A percentile compares a stretch with the other conserved stretches of the same genome.
Evolutionary conservation across 768 basidiomycete genomes (phyloP).

Genomic region (Leccinum aurantiacum): DNA sequence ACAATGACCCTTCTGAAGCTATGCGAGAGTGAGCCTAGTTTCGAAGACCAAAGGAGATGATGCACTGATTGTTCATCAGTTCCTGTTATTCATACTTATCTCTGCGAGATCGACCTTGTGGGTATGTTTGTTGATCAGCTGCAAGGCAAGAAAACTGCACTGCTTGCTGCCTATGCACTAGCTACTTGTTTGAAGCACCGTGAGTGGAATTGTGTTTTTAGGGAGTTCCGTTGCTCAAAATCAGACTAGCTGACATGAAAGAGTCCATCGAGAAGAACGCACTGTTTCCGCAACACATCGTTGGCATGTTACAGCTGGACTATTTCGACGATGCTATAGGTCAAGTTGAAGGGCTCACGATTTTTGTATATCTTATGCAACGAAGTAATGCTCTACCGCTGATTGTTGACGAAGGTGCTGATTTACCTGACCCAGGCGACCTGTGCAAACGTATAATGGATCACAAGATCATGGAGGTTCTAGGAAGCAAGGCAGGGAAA

Average conservation of each 20-base stretch:
- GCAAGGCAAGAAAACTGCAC: slow-evolving; percentile 12
- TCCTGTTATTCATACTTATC: neutral
- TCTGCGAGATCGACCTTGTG: slow-evolving; percentile 8
- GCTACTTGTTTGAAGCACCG: slow-evolving; percentile 14
- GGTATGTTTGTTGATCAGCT: slow-evolving; percentile 19
- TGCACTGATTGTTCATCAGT: slow-evolving; percentile 12
- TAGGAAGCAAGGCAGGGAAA: slow-evolving; percentile 17
- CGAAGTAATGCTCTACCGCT: slow-evolving; percentile 8
- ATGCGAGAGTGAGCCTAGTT: slow-evolving; percentile 16
- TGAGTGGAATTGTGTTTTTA: neutral
- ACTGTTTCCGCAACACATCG: slow-evolving; percentile 8
- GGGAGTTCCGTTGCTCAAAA: neutral
- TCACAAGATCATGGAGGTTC: slow-evolving; percentile 17
- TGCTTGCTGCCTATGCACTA: slow-evolving; percentile 26
- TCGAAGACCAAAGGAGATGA: neutral
- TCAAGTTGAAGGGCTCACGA: slow-evolving; percentile 24
- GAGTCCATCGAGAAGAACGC: slow-evolving; percentile 3
- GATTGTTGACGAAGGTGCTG: neutral
- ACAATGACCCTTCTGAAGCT: slow-evolving; percentile 26
- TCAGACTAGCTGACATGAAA: slow-evolving; percentile 15
- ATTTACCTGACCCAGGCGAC: slow-evolving; percentile 8
- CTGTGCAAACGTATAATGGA: slow-evolving; percentile 11
- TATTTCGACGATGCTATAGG: slow-evolving; percentile 28
- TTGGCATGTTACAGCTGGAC: slow-evolving; percentile 22
- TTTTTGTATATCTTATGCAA: slow-evolving; percentile 23